Percentiles rank a stretch among this genome's conserved stretches.
phyloP scores from a whole-genome alignment of 495 filamentous ascomycete genomes.

The Pyrenula aspistea region DNA sequence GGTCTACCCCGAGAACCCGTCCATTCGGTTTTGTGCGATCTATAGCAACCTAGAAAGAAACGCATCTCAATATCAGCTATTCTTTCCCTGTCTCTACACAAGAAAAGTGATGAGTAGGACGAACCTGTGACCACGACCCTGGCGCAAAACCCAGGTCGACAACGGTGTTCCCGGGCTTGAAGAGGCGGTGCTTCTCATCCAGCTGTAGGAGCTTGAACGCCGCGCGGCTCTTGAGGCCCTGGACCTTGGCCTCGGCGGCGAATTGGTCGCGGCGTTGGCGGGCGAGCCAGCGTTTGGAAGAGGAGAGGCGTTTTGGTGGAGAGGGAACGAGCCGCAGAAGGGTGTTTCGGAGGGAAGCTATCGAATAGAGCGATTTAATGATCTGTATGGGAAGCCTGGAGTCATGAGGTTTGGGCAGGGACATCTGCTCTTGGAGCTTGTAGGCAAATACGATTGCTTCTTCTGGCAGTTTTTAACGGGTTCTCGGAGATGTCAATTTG shows the following conservation, averaged over 20 bases:
- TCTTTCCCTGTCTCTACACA: background rate
- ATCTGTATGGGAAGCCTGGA: slow-evolving; percentile 3
- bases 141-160: slow-evolving; percentile 92
- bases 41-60: slow-evolving; percentile 76
- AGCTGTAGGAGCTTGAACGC: slow-evolving; percentile 90
- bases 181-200: slow-evolving; percentile 67
- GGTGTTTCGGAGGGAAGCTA: too few relatives aligned
- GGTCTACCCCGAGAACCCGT: slow-evolving; percentile 77
- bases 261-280: slow-evolving; percentile 64
- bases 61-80: too few relatives aligned
- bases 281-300: slow-evolving; percentile 68
- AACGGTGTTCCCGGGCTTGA: slow-evolving; percentile 68
- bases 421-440: background rate
- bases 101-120: slow-evolving; percentile 1
- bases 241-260: slow-evolving; percentile 56
- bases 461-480: background rate
- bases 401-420: background rate
- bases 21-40: slow-evolving; percentile 64
- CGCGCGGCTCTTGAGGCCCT: slow-evolving; percentile 75
- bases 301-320: slow-evolving; percentile 36
- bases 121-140: slow-evolving; percentile 85
- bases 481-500: too few relatives aligned
- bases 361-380: too few relatives aligned
- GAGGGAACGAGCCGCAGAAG: too few relatives aligned
- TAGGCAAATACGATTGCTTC: too few relatives aligned